Evolutionary conservation across 1,139 yeast species (phyloP).

Genomic region (Keqinozyma sinolaborantium): DNA sequence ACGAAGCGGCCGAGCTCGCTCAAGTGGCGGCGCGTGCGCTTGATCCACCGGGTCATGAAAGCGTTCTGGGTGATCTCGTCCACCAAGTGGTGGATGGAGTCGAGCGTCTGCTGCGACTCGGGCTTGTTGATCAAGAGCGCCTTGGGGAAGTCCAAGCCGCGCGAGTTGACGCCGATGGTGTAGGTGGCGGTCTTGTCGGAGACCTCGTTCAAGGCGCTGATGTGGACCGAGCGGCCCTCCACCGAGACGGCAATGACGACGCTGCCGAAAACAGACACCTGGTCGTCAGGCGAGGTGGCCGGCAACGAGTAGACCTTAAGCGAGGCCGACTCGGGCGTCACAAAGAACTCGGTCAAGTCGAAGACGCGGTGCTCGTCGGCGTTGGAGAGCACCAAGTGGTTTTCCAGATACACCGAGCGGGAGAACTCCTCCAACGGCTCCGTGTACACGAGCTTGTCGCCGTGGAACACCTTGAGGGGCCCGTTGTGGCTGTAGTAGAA

Average conservation of each 20-base stretch:
- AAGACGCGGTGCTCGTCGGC: conserved; percentile 15
- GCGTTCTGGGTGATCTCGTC: conserved; percentile 24
- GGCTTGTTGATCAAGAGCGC: conserved; percentile 27
- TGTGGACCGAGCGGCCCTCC: conserved; percentile 3
- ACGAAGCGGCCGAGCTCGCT: conserved; percentile 29
- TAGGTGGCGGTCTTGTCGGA: conserved; percentile 3
- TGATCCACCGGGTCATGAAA: conserved; percentile 25
- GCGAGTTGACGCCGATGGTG: conserved; percentile 4
- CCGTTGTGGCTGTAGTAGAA: neutral
- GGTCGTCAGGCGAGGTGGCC: conserved; percentile 6
- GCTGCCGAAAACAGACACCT: conserved; percentile 8
- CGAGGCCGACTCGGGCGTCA: conserved; percentile 11
- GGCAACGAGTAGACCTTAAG: conserved; percentile 11
- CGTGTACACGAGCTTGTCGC: neutral
- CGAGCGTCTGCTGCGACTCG: conserved; percentile 22
- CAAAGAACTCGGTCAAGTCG: conserved; percentile 27
- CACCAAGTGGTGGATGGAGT: conserved; percentile 27
- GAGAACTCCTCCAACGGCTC: neutral
- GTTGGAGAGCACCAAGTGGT: conserved; percentile 1
- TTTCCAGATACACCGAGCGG: neutral
- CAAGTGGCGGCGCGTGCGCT: conserved; percentile 32
- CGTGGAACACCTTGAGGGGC: neutral
- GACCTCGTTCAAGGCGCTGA: conserved; percentile 5
- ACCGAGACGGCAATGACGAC: conserved; percentile 7
- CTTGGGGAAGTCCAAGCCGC: conserved; percentile 6